Conservation (phyloP, 495 filamentous ascomycete genomes). For the Lasiosphaeriaceae sp. region DNA sequence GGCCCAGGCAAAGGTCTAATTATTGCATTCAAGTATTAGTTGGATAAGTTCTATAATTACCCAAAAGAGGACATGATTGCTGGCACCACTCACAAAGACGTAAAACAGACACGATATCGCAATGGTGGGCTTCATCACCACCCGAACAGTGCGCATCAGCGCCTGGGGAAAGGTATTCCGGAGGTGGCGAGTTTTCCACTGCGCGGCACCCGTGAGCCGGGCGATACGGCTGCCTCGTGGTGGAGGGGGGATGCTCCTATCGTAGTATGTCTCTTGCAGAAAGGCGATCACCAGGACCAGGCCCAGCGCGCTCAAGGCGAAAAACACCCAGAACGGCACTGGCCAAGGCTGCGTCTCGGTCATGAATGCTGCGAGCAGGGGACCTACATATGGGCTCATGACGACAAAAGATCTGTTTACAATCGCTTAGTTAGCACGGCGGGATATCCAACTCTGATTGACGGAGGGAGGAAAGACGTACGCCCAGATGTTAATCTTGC, state of each 20-base stretch:
- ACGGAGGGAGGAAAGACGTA: constrained; percentile 7
- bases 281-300: constrained; percentile 48
- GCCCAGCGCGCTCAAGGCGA: constrained; percentile 44
- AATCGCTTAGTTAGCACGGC: constrained; percentile 4
- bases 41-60: too few relatives aligned
- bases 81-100: constrained; percentile 37
- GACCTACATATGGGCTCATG: constrained; percentile 58
- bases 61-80: not conserved
- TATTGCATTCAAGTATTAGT: too few relatives aligned
- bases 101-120: constrained; percentile 51
- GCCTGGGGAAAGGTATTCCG: constrained; percentile 45
- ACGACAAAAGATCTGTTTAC: constrained; percentile 28
- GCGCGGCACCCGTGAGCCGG: constrained; percentile 46
- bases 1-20: constrained; percentile 56
- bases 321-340: constrained; percentile 52
- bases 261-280: constrained; percentile 59
- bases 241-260: constrained; percentile 49
- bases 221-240: constrained; percentile 33
- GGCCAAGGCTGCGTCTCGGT: constrained; percentile 48
- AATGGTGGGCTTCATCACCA: constrained; percentile 50
- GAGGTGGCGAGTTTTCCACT: constrained; percentile 37
- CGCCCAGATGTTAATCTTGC: constrained; percentile 63
- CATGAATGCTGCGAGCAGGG: constrained; percentile 58
- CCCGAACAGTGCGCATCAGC: constrained; percentile 39
- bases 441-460: not conserved